Percentiles rank a stretch among this genome's conserved stretches.
These are phyloP conservation scores for Petunia secreta DNA, from an alignment of 257 asterid species.

Conservation along the genomic window DNA sequence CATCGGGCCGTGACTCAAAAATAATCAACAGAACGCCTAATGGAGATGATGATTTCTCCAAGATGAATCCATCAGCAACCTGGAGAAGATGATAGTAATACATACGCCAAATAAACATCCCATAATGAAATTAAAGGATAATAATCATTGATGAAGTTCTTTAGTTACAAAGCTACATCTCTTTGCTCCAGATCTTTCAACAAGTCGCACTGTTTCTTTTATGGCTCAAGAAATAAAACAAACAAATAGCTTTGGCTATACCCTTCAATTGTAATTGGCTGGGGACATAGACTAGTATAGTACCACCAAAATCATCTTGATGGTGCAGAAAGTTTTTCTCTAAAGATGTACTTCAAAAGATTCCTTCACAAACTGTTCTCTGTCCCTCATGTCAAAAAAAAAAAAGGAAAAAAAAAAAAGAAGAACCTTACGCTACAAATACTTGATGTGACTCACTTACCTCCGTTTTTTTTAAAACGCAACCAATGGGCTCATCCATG, in stretches of 20 bases:
- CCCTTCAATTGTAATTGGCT: conserved; percentile 3
- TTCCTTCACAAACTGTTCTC: conserved; percentile 12
- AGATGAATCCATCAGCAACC: conserved; percentile 74
- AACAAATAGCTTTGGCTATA: conserved; percentile 12
- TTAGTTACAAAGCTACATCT: conserved; percentile 15
- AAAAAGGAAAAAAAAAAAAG: not conserved
- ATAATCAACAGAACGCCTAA: conserved; percentile 75
- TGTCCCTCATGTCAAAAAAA: not conserved
- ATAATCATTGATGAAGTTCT: not conserved
- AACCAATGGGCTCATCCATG: conserved; percentile 88
- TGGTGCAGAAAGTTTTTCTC: conserved; percentile 3
- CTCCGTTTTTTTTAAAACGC: conserved; percentile 70
- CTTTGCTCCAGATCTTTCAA: conserved; percentile 2
- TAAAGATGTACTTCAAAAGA: conserved; percentile 12
- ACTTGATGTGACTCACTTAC: conserved; percentile 37
- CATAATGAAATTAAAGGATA: conserved; percentile 5
- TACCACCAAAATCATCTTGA: conserved; percentile 12
- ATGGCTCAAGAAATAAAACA: conserved; percentile 10
- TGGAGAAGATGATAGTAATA: conserved; percentile 36
- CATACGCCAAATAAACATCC: conserved; percentile 4
- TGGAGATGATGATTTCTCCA: conserved; percentile 75
- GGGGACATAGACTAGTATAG: not conserved
- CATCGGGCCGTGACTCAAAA: conserved; percentile 91
- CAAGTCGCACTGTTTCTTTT: conserved; percentile 9
- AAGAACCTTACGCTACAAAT: not conserved